phyloP scores from a whole-genome alignment of 1,284 basidiomycete species.

The Puccinia polysora region DNA sequence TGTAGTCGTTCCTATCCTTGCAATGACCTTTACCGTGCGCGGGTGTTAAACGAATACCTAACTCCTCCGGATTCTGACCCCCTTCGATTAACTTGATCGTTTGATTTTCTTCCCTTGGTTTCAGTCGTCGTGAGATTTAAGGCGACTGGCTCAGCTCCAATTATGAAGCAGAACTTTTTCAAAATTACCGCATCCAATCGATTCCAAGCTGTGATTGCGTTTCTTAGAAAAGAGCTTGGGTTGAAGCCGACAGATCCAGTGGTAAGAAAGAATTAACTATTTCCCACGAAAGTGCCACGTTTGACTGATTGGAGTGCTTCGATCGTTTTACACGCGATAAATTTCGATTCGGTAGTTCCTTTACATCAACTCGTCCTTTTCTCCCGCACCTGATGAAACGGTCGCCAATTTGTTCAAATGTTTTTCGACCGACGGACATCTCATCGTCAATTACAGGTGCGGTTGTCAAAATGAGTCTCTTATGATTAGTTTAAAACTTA shows the following conservation, averaged over 20 bases:
- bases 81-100: too few relatives aligned
- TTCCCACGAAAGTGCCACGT: too few relatives aligned
- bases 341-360: conserved; percentile 66
- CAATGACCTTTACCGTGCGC: neutral
- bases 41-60: too few relatives aligned
- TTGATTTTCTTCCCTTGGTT: neutral
- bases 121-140: conserved; percentile 95
- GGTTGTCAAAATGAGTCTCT: neutral
- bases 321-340: neutral
- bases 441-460: conserved; percentile 93
- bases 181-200: conserved; percentile 91
- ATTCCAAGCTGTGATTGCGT: conserved; percentile 92
- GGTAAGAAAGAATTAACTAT: conserved; percentile 58
- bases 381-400: conserved; percentile 85
- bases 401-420: conserved; percentile 80
- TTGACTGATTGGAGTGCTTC: neutral
- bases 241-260: conserved; percentile 75
- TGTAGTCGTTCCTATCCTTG: neutral
- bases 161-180: conserved; percentile 98
- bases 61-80: too few relatives aligned
- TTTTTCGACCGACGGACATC: conserved; percentile 83
- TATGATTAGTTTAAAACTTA: too few relatives aligned
- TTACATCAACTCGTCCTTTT: conserved; percentile 97
- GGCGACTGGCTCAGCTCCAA: conserved; percentile 94
- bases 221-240: conserved; percentile 83